A percentile compares a stretch with the other conserved stretches of the same genome.
Evolutionary conservation across 2,329 filamentous ascomycete species (phyloP).

Genomic region (Fusarium solani-melongenae): DNA sequence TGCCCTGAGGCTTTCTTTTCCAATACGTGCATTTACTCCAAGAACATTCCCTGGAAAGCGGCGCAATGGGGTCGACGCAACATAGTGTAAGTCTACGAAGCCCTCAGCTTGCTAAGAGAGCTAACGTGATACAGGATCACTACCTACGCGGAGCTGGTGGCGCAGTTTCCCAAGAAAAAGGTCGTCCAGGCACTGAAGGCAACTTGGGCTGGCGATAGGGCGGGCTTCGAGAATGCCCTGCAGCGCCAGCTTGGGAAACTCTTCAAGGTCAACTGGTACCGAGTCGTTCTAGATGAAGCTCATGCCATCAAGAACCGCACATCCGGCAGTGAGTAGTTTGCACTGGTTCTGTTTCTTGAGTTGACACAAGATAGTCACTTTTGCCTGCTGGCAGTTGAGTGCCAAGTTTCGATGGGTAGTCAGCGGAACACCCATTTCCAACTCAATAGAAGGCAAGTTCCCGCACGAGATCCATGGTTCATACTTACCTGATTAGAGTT

Average conservation of each 20-base stretch:
- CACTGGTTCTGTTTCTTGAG: background rate
- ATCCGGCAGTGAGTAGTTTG: constrained; percentile 40
- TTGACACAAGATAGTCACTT: constrained; percentile 20
- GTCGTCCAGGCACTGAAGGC: background rate
- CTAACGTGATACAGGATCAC: constrained; percentile 40
- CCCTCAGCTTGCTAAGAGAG: background rate
- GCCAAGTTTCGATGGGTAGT: constrained; percentile 50
- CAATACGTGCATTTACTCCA: constrained; percentile 19
- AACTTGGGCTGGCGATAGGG: background rate
- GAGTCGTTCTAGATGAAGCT: constrained; percentile 68
- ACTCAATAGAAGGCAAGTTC: constrained; percentile 44
- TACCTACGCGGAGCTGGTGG: constrained; percentile 43
- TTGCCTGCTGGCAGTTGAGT: constrained; percentile 39
- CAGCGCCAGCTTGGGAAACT: constrained; percentile 52
- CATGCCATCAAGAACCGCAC: constrained; percentile 65
- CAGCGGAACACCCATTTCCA: constrained; percentile 51
- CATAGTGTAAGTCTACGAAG: constrained; percentile 15
- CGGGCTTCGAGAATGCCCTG: constrained; percentile 44
- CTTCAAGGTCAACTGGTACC: constrained; percentile 55
- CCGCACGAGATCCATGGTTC: background rate
- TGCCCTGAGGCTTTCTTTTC: background rate
- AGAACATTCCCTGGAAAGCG: background rate
- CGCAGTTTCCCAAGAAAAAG: constrained; percentile 15
- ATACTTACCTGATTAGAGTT: constrained; percentile 45
- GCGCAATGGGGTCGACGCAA: background rate